phyloP scores from a whole-genome alignment of 2,329 filamentous ascomycete species.

The Pyrenophora tritici-repentis region DNA sequence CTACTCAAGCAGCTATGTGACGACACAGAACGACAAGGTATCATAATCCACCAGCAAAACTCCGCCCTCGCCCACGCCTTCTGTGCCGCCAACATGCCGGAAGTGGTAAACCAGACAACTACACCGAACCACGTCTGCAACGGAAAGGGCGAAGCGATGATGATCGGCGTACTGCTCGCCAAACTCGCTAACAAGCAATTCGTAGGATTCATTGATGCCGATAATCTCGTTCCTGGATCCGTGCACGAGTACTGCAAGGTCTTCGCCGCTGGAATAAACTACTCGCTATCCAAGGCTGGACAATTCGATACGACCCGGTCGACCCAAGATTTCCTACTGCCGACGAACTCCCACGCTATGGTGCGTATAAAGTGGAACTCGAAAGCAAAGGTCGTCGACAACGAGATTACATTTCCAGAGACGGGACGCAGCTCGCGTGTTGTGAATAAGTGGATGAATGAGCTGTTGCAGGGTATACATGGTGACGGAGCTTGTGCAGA shows the following conservation, averaged over 20 bases:
- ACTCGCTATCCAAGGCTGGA: no score
- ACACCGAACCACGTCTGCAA: constrained; percentile 8
- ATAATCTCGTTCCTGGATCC: constrained; percentile 21
- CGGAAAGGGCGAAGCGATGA: constrained; percentile 26
- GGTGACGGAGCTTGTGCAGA: background rate
- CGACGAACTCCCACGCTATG: no score
- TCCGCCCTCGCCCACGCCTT: constrained; percentile 17
- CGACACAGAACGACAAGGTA: constrained; percentile 2
- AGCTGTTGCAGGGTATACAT: constrained; percentile 1
- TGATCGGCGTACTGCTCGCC: constrained; percentile 15
- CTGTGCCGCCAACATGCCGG: constrained; percentile 6
- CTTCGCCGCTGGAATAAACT: constrained; percentile 19
- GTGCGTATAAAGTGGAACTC: constrained; percentile 27
- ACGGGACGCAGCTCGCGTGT: constrained; percentile 21
- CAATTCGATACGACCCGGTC: no score
- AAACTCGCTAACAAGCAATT: constrained; percentile 13
- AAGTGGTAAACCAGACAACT: background rate
- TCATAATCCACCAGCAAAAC: constrained; percentile 15
- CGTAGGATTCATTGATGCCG: constrained; percentile 24
- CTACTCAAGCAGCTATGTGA: constrained; percentile 10
- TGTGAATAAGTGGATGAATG: constrained; percentile 22
- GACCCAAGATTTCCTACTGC: no score
- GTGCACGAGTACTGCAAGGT: constrained; percentile 27
- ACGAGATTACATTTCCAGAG: constrained; percentile 12
- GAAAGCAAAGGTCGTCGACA: constrained; percentile 18